A percentile compares a stretch with the other conserved stretches of the same genome.
These are phyloP conservation scores for Cicer chorassanicum DNA, from an alignment of 306 rosid genomes.

Conservation along the genomic window DNA sequence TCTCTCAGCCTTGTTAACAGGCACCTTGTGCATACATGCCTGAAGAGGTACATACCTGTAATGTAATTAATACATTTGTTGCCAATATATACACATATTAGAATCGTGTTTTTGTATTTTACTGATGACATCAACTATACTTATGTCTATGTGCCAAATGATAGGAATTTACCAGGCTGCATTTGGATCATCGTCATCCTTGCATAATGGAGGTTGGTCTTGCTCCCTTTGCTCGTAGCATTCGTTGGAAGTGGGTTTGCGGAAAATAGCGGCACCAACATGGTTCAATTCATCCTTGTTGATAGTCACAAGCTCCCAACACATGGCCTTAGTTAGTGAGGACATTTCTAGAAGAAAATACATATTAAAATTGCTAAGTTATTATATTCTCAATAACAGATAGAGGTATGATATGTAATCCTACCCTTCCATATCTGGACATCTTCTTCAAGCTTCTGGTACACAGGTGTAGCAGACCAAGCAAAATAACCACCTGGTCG, in stretches of 20 bases:
- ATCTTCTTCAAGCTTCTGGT: slow-evolving; percentile 82
- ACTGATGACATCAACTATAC: slow-evolving; percentile 5
- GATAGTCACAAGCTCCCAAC: slow-evolving; percentile 93
- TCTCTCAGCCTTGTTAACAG: slow-evolving; percentile 57
- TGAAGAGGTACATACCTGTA: slow-evolving; percentile 88
- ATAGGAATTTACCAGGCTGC: slow-evolving; percentile 77
- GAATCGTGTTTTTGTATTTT: neutral
- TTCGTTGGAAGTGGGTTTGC: slow-evolving; percentile 74
- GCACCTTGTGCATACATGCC: slow-evolving; percentile 79
- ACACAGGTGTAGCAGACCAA: slow-evolving; percentile 96
- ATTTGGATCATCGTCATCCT: slow-evolving; percentile 76
- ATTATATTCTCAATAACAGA: slow-evolving; percentile 20
- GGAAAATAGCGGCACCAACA: slow-evolving; percentile 77
- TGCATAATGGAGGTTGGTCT: slow-evolving; percentile 79
- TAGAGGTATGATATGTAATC: slow-evolving; percentile 3
- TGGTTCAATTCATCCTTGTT: slow-evolving; percentile 66
- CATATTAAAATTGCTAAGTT: neutral
- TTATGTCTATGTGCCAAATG: neutral
- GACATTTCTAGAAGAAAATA: slow-evolving; percentile 64
- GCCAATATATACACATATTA: neutral
- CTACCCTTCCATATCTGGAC: slow-evolving; percentile 81
- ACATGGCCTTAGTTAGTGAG: slow-evolving; percentile 68
- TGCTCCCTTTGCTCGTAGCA: slow-evolving; percentile 76
- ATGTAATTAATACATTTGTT: slow-evolving; percentile 11
- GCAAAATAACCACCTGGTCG: slow-evolving; percentile 85